phyloP scores from a whole-genome alignment of 306 rosid species.

The Styphnolobium japonicum region DNA sequence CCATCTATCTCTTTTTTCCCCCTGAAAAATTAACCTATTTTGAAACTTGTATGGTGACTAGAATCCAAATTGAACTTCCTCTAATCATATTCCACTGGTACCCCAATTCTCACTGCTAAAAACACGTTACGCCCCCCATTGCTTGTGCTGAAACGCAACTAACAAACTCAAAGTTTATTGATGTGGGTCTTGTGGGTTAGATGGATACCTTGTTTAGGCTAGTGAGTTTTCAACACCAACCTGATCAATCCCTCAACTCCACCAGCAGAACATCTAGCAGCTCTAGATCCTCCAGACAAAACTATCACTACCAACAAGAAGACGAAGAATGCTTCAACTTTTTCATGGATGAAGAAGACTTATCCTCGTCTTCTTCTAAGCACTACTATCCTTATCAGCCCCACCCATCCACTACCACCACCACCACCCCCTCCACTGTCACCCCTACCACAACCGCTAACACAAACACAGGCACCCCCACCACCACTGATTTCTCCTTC shows the following conservation, averaged over 20 bases:
- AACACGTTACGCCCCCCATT: conserved; percentile 42
- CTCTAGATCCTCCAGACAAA: conserved; percentile 69
- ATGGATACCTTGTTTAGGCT: conserved; percentile 98
- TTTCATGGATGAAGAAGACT: conserved; percentile 98
- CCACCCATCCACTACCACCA: conserved; percentile 31
- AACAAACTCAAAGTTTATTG: conserved; percentile 15
- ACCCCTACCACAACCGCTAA: conserved; percentile 13
- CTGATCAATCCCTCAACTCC: conserved; percentile 79
- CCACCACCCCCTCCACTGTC: conserved; percentile 23
- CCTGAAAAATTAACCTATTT: conserved; percentile 6
- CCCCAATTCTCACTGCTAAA: conserved; percentile 47
- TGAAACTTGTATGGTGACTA: conserved; percentile 17
- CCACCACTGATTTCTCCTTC: conserved; percentile 38
- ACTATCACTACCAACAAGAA: conserved; percentile 38
- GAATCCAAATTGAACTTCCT: conserved; percentile 27
- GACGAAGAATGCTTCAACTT: conserved; percentile 95
- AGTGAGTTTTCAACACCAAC: conserved; percentile 52
- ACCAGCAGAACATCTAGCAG: conserved; percentile 74
- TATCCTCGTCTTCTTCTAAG: conserved; percentile 83
- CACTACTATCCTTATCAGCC: conserved; percentile 53
- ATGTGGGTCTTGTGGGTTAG: conserved; percentile 57
- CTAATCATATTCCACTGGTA: not conserved
- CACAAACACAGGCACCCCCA: conserved; percentile 10
- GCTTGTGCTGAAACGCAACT: conserved; percentile 28
- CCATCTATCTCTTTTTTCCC: not conserved